Base-by-base conservation (phyloP, 2,329 filamentous ascomycete species). In the Sarocladium oryzae region DNA sequence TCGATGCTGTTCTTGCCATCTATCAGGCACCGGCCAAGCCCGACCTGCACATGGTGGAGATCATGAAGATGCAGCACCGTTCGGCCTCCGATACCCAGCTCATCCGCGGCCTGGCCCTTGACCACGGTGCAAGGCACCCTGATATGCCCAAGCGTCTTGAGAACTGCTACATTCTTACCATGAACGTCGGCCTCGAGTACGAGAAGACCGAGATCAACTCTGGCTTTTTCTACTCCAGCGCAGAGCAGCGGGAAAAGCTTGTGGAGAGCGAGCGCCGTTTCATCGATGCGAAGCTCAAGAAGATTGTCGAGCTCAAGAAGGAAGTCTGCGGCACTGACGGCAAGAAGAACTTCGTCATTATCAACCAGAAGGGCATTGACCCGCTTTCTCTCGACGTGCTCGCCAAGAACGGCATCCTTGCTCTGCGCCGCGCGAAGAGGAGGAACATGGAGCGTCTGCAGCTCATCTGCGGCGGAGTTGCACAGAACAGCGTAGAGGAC, bases 1-100 rank as follows among this genome's bases (percentile, higher is more conserved):
- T 97, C 63, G 93, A 99, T 67, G 88, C 93, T 54, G 93, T 99
- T 45, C 84, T 99, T 52, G 82, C 93, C 57, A 99, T 99, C 68
- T 91, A 96, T 76, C 81, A 90, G 68, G 76, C 88, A 16, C 89
- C 89, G 23, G 84, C 82, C 56, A 97, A 97, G 75, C 95, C 95
- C 52, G 93, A 99, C 72, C 72, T 99, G 64, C 92, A 97, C 76
- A 99, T 99, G 93, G 81, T 99, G 59, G 93, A 99, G 73, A 97
- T 99, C 63, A 99, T 99, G 93, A 97, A 95, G 69, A 97, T 99
- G 92, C 93, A 99, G 75, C 93, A 99, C 75, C 88, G 92, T 60
- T 90, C 89, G 50, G 91, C 92, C 53, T 89, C 93, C 28, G 93
- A 99, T 69, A 99, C 93, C 52, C 90, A 96, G 70, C 82, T 99